phyloP scores from a whole-genome alignment of 2,329 filamentous ascomycete species.

The Calycina herbarum region DNA sequence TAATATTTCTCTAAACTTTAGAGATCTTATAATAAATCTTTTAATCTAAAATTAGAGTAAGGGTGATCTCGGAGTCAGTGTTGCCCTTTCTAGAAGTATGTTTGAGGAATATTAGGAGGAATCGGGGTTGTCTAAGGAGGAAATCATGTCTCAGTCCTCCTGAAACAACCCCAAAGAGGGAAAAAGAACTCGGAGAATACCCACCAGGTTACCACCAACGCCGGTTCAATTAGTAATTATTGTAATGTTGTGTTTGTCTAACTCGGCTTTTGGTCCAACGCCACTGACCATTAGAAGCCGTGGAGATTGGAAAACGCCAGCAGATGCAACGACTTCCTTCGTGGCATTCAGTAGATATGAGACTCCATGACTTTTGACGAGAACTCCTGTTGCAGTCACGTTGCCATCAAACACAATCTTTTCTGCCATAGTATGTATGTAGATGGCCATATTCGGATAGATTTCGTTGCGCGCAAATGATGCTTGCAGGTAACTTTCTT shows the following conservation, averaged over 20 bases:
- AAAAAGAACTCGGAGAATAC: no score
- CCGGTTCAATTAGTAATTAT: conserved; percentile 50
- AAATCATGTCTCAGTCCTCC: no score
- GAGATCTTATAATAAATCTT: no score
- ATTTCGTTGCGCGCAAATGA: conserved; percentile 9
- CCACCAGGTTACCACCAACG: conserved; percentile 47
- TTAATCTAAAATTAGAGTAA: no score
- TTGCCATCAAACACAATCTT: conserved; percentile 24
- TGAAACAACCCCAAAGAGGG: no score
- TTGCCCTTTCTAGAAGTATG: no score
- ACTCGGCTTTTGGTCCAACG: conserved; percentile 45
- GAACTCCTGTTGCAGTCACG: conserved; percentile 43
- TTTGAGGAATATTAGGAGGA: no score
- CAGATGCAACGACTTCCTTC: conserved; percentile 44
- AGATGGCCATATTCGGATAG: conserved; percentile 16
- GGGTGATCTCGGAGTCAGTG: no score
- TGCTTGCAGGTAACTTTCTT: conserved; percentile 14
- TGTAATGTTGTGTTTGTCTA: conserved; percentile 46
- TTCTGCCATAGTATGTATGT: conserved; percentile 17
- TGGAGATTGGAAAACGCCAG: conserved; percentile 51
- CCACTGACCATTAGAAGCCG: conserved; percentile 41
- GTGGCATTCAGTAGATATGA: conserved; percentile 22
- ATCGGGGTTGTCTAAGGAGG: no score
- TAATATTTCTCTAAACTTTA: no score
- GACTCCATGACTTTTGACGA: conserved; percentile 32